These are phyloP conservation scores for Colletotrichum zoysiae DNA, from an alignment of 2,329 filamentous ascomycete genomes.

Conservation along the genomic window DNA sequence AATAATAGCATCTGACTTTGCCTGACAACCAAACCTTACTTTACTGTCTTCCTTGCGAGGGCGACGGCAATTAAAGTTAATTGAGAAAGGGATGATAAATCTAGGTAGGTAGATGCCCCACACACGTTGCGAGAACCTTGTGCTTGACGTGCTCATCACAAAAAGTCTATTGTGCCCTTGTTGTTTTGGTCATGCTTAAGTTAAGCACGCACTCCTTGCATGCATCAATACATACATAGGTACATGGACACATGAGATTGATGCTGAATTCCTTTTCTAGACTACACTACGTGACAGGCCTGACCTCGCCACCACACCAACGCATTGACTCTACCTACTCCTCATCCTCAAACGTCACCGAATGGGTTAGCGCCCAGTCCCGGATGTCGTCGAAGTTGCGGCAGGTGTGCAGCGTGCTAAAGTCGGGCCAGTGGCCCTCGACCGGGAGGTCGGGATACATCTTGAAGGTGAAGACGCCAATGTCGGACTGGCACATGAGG, in stretches of 20 bases:
- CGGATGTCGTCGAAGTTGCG: constrained; percentile 65
- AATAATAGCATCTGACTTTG: neutral
- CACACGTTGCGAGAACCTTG: neutral
- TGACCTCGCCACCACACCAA: too few relatives aligned
- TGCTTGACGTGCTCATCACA: neutral
- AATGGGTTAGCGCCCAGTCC: constrained; percentile 65
- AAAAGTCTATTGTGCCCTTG: constrained; percentile 19
- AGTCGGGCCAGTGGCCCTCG: constrained; percentile 66
- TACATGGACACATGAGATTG: neutral
- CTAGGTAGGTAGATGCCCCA: too few relatives aligned
- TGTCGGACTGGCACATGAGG: constrained; percentile 67
- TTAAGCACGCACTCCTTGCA: neutral
- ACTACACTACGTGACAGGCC: neutral
- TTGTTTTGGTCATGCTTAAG: neutral
- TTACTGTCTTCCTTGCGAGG: neutral
- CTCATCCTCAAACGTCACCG: constrained; percentile 62
- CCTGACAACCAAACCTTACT: too few relatives aligned
- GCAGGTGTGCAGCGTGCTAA: constrained; percentile 66
- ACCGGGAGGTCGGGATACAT: constrained; percentile 59
- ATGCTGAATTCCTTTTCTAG: neutral
- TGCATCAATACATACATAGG: too few relatives aligned
- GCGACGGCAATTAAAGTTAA: too few relatives aligned
- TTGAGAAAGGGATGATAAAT: too few relatives aligned
- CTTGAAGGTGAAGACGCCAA: constrained; percentile 67
- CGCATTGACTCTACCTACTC: constrained; percentile 39